Evolutionary conservation across 73 alveolate genomes (phyloP), one percentile per base, ranked within the genome.

Genomic region (Blepharisma stoltei): DNA sequence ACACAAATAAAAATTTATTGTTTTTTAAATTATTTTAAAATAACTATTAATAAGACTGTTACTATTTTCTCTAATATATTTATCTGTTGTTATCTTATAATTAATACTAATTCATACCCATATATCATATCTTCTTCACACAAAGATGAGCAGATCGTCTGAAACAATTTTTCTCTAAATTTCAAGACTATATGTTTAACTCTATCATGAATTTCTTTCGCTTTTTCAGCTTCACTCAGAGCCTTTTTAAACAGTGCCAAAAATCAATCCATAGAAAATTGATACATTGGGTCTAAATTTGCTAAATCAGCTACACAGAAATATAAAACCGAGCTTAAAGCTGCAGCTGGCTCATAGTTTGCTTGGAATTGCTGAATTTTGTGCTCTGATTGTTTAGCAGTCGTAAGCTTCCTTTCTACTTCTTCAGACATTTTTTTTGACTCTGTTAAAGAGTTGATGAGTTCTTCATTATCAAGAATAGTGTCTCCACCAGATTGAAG

Each of bases 121-220:
- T 73, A 54, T n/a, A n/a, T n/a, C n/a, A n/a, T n/a, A n/a, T 97
- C 99, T 79, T 97, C 94, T 77, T 97, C 99, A 55, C 94, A 96
- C 69, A 97, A 92, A n/a, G 98, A 89, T 80, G 94, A 90, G 85
- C 98, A 94, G 5, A 97, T 97, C 83, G 92, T 90, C 76, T 6
- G 47, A 50, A 2, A 73, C 14, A 55, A 25, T n/a, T 45, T 21
- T 52, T 47, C 54, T 25, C 78, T 73, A 5, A 53, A 73, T 20
- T 27, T 25, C 14, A 53, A 9, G 11, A 8, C 70, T n/a, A 73
- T 52, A 21, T 46, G 11, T 4, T 52, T 52, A 9, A 73, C 54
- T 9, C 55, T n/a, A n/a, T 76, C 92, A 21, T 75, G 53, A 0
- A 71, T 71, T 6, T 71, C 84, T 21, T 66, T 77, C 48, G 70